Percentiles rank a stretch among this genome's conserved stretches.
Conservation (phyloP, 2,329 filamentous ascomycete species). For the Diatrype stigma region DNA sequence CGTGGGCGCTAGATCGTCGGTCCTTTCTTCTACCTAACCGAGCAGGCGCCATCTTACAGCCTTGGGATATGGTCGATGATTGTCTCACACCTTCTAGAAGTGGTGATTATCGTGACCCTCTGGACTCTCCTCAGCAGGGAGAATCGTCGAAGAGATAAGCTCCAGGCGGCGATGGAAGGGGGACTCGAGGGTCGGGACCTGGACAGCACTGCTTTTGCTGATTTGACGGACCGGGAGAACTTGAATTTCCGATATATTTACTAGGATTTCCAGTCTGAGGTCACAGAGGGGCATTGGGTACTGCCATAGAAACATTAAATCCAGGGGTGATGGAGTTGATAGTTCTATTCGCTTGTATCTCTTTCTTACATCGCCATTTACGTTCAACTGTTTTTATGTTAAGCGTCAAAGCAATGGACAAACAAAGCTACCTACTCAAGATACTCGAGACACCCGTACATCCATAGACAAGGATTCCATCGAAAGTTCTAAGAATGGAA, state of each 20-base stretch:
- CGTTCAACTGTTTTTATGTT: no score
- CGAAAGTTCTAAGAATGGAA: no score
- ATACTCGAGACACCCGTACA: no score
- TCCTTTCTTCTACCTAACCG: constrained; percentile 49
- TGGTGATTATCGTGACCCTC: constrained; percentile 38
- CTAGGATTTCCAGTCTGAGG: no score
- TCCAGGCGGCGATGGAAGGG: constrained; percentile 1
- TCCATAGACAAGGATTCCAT: no score
- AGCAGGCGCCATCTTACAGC: constrained; percentile 44
- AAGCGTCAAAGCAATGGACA: no score
- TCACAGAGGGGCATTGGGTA: no score
- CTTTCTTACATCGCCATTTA: no score
- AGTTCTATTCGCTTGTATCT: no score
- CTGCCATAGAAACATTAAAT: no score
- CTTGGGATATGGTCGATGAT: constrained; percentile 56
- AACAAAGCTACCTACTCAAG: no score
- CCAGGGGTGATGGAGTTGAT: no score
- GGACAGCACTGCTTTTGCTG: constrained; percentile 10
- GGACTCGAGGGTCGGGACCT: background rate
- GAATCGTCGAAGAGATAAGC: constrained; percentile 42
- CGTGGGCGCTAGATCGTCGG: constrained; percentile 35
- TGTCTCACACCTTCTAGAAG: constrained; percentile 49
- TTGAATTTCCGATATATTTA: constrained; percentile 10
- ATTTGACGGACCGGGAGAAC: constrained; percentile 15
- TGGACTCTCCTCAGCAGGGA: constrained; percentile 43